Evolutionary conservation across 257 asterid species (phyloP).

Genomic region (Solanum peruvianum): DNA sequence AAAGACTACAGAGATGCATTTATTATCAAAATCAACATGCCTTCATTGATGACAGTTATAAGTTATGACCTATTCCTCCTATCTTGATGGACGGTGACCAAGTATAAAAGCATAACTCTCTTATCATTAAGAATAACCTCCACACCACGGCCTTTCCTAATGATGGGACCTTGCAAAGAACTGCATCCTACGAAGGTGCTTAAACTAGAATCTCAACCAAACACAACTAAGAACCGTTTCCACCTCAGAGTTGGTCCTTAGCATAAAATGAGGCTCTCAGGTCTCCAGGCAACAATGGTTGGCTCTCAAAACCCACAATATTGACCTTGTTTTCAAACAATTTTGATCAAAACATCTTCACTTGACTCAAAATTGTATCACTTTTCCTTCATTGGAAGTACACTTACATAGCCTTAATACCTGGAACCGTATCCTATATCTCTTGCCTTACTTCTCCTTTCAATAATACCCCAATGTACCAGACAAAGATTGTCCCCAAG

Average conservation of each 20-base stretch:
- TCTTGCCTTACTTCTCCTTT: neutral
- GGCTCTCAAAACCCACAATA: neutral
- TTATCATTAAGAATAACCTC: neutral
- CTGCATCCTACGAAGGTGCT: neutral
- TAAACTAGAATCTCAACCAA: neutral
- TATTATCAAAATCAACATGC: neutral
- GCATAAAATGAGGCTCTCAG: neutral
- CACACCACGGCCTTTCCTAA: neutral
- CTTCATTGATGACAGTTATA: neutral
- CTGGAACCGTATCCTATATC: neutral
- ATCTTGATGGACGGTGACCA: neutral
- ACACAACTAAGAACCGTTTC: neutral
- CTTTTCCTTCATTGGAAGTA: neutral
- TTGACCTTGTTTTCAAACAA: neutral
- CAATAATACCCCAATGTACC: neutral
- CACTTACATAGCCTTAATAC: neutral
- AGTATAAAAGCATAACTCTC: neutral
- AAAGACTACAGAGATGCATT: neutral
- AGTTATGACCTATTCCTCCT: neutral
- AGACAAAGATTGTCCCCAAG: neutral
- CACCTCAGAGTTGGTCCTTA: neutral
- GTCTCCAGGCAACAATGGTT: neutral
- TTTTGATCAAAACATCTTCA: neutral
- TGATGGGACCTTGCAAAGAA: neutral
- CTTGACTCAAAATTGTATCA: neutral